A percentile compares a stretch with the other conserved stretches of the same genome.
Evolutionary conservation across 2,329 filamentous ascomycete species (phyloP).

Genomic region (Myriosclerotinia duriaeana): DNA sequence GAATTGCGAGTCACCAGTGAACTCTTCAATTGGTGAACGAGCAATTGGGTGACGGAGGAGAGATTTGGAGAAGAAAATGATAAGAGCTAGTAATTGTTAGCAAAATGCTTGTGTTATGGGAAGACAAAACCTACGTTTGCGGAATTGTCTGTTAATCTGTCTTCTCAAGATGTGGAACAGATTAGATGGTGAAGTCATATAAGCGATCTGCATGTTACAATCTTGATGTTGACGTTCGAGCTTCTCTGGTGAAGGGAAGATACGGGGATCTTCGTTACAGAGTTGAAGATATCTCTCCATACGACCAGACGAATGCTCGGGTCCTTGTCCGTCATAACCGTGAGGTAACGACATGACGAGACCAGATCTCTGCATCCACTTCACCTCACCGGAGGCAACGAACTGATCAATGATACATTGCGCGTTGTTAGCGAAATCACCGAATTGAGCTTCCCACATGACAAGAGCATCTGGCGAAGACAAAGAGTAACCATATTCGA

Average conservation of each 20-base stretch:
- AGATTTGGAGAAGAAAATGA: conserved; percentile 98
- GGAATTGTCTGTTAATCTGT: conserved; percentile 99
- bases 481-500: conserved; percentile 97
- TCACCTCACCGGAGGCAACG: conserved; percentile 93
- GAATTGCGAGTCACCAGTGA: conserved; percentile 89
- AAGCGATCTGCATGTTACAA: conserved; percentile 98
- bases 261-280: conserved; percentile 93
- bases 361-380: conserved; percentile 98
- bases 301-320: conserved; percentile 95
- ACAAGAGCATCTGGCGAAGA: conserved; percentile 96
- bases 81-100: conserved; percentile 60
- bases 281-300: conserved; percentile 97
- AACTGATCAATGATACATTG: conserved; percentile 99
- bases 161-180: conserved; percentile 93
- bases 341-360: conserved; percentile 95
- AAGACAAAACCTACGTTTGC: conserved; percentile 74
- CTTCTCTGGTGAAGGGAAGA: conserved; percentile 86
- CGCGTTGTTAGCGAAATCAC: conserved; percentile 99
- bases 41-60: conserved; percentile 91
- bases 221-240: conserved; percentile 97
- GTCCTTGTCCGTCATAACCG: conserved; percentile 96
- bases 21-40: conserved; percentile 86
- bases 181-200: conserved; percentile 95
- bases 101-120: conserved; percentile 8
- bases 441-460: conserved; percentile 99